phyloP scores from a whole-genome alignment of 345 rosid genomes.

The Gossypium bickii region DNA sequence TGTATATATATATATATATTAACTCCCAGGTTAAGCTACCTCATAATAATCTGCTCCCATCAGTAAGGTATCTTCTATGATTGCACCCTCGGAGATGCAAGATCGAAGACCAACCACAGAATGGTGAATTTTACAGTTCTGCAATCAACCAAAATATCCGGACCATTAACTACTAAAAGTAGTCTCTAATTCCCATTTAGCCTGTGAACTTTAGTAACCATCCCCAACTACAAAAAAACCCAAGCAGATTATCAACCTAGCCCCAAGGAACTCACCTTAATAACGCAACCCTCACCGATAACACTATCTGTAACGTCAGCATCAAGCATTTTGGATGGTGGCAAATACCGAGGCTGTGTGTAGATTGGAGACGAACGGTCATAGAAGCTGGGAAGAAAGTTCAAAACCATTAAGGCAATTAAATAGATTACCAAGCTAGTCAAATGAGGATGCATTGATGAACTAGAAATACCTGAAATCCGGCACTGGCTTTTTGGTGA shows the following conservation, averaged over 20 bases:
- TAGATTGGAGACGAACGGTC: slow-evolving; percentile 95
- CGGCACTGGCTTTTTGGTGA: slow-evolving; percentile 90
- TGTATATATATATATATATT: neutral
- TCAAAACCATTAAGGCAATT: neutral
- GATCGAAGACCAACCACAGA: slow-evolving; percentile 94
- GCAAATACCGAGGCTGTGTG: slow-evolving; percentile 94
- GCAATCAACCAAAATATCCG: slow-evolving; percentile 13
- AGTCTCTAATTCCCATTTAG: neutral
- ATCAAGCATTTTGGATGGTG: slow-evolving; percentile 97
- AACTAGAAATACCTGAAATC: slow-evolving; percentile 66
- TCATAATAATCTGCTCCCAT: slow-evolving; percentile 92
- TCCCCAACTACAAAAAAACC: neutral
- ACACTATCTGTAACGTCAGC: slow-evolving; percentile 96
- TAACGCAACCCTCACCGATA: slow-evolving; percentile 96
- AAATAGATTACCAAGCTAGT: neutral
- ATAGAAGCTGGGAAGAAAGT: slow-evolving; percentile 58
- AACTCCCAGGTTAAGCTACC: neutral
- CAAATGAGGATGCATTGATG: slow-evolving; percentile 1
- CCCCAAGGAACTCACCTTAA: slow-evolving; percentile 48
- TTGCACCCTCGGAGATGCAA: slow-evolving; percentile 93
- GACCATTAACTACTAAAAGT: neutral
- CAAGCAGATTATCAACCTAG: neutral
- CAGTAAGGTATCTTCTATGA: slow-evolving; percentile 80
- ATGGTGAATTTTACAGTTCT: slow-evolving; percentile 96
- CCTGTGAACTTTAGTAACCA: neutral